phyloP scores from a whole-genome alignment of 805 yeast species.

The Lachancea dasiensis region DNA sequence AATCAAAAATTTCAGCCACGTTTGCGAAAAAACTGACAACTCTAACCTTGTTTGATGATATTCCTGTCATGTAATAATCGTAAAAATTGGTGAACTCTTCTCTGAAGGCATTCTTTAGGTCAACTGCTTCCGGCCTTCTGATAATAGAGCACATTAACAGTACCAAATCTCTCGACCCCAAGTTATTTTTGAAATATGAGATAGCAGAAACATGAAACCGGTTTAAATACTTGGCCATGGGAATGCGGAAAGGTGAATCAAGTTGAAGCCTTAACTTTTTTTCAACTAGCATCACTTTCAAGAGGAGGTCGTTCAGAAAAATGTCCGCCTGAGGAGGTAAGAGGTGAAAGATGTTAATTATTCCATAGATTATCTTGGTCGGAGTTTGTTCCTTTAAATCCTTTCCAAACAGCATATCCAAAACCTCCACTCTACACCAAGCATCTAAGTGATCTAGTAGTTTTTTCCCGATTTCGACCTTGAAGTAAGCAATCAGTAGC shows the following conservation, averaged over 20 bases:
- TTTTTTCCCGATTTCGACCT: slow-evolving; percentile 94
- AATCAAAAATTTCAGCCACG: slow-evolving; percentile 55
- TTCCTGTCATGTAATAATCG: slow-evolving; percentile 43
- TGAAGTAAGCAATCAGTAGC: slow-evolving; percentile 82
- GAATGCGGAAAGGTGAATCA: slow-evolving; percentile 83
- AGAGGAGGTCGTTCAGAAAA: slow-evolving; percentile 81
- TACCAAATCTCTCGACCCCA: slow-evolving; percentile 57
- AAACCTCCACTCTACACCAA: slow-evolving; percentile 81
- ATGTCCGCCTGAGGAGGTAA: slow-evolving; percentile 89
- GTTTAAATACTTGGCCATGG: slow-evolving; percentile 79
- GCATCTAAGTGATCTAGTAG: slow-evolving; percentile 89
- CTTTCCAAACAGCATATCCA: slow-evolving; percentile 71
- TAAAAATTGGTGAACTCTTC: slow-evolving; percentile 46
- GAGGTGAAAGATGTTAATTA: slow-evolving; percentile 83
- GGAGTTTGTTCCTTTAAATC: slow-evolving; percentile 77
- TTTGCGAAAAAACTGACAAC: slow-evolving; percentile 52
- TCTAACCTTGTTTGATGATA: slow-evolving; percentile 30
- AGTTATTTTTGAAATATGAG: slow-evolving; percentile 60
- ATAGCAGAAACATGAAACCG: slow-evolving; percentile 73
- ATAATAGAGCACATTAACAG: slow-evolving; percentile 32
- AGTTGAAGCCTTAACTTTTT: slow-evolving; percentile 78
- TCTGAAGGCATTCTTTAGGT: slow-evolving; percentile 52
- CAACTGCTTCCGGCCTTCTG: slow-evolving; percentile 30
- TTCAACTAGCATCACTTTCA: slow-evolving; percentile 71
- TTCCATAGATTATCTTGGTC: slow-evolving; percentile 82